Evolutionary conservation across 345 rosid genomes (phyloP), one percentile per base, ranked within the genome.

Genomic region (Cardamine occulta): DNA sequence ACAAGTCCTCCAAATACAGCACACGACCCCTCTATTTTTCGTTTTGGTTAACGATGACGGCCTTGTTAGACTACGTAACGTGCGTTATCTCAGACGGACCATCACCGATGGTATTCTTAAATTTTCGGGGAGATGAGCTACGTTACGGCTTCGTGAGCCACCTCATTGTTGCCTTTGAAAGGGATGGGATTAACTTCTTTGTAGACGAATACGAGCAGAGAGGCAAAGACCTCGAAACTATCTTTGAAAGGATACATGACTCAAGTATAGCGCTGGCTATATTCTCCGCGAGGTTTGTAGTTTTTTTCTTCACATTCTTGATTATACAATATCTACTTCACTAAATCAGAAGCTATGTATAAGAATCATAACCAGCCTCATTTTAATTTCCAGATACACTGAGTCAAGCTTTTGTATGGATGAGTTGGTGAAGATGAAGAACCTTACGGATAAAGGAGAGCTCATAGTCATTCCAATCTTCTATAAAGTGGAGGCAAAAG

Each of bases 321-420:
- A 10, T 18, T 59, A 35, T 2, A 2, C 37, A 56, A 29, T 29
- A 3, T 2, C 6, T 55, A 28, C 12, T 56, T 28, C 17, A 45
- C 6, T 15, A 2, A 15, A 45, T 19, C 39, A 56, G 1, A 56
- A 15, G 35, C 28, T 3, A 17, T 12, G 6, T 53, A 37, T 15
- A 55, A 10, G 39, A 55, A 55, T 40, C 28, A 1, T 66, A 3
- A 54, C 8, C 12, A 28, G n/a, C 14, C 7, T 32, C 12, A 3
- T 15, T 7, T 68, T n/a, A 17, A 7, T 31, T 31, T n/a, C 2
- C 79, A 48, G 23, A 6, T 48, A 48, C 2, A 1, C 18, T 0
- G 60, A 74, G 39, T 74, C 78, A 4, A 57, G 57, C 3, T 74
- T 32, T 53, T 57, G 42, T 3, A n/a, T 74, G 59, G 66, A 66